Evolutionary conservation across 75 land plant genomes (phyloP).

Genomic region (Pinus taeda): DNA sequence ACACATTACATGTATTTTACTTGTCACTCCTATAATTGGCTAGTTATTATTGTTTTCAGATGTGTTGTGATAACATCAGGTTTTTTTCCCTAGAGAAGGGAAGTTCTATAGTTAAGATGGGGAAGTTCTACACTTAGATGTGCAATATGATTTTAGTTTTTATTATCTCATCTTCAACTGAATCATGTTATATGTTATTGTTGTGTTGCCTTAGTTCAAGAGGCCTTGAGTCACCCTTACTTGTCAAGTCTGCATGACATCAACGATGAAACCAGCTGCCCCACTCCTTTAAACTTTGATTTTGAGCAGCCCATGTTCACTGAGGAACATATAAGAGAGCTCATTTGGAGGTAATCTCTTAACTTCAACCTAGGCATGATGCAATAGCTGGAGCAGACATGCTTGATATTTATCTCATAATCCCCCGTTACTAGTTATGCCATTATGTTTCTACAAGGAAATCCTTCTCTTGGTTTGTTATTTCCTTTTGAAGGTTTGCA

Average conservation of each 20-base stretch:
- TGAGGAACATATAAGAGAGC: conserved; percentile 88
- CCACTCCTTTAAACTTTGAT: conserved; percentile 70
- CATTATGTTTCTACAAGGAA: no score
- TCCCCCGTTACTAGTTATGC: no score
- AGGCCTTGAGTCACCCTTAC: conserved; percentile 83
- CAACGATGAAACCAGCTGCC: conserved; percentile 79
- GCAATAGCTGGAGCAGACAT: no score
- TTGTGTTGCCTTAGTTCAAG: conserved; percentile 51
- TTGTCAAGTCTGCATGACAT: conserved; percentile 78
- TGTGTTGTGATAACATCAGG: conserved; percentile 40
- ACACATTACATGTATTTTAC: conserved; percentile 66
- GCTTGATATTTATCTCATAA: no score
- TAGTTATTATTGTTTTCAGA: background rate
- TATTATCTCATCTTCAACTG: background rate
- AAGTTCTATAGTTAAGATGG: background rate
- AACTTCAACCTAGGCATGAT: conserved; percentile 53
- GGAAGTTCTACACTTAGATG: no score
- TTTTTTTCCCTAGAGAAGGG: conserved; percentile 52
- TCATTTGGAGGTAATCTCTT: conserved; percentile 71
- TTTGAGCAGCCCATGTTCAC: conserved; percentile 85
- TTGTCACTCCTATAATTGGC: background rate
- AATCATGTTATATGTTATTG: background rate
- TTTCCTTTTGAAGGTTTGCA: no score
- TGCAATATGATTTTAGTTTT: background rate
- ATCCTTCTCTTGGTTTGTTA: no score